These are phyloP conservation scores for Amborella trichopoda DNA, from an alignment of 164 flowering plant genomes.

Conservation along the genomic window DNA sequence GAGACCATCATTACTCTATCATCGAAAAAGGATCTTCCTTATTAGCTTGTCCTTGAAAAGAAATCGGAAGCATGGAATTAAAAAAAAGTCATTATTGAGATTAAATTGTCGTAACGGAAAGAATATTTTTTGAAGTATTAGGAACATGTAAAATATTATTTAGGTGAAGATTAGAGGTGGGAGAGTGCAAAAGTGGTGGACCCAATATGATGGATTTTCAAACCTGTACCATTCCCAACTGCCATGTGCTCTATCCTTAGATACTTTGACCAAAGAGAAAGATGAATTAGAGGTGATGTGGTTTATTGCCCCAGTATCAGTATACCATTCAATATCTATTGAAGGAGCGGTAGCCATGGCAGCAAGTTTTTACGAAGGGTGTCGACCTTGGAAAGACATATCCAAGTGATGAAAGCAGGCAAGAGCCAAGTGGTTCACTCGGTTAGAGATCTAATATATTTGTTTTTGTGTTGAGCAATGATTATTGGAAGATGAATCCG, in stretches of 20 bases:
- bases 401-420: conserved; percentile 1
- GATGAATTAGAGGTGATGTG: not conserved
- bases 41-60: not conserved
- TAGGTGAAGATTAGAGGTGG: not conserved
- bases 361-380: not conserved
- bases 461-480: not conserved
- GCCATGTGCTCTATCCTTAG: not conserved
- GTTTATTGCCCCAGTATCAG: not conserved
- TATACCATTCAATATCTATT: not conserved
- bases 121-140: not conserved
- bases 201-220: not conserved
- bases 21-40: not conserved
- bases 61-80: not conserved
- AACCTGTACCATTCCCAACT: not conserved
- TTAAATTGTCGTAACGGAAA: not conserved
- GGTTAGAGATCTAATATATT: not conserved
- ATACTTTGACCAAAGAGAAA: not conserved
- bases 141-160: not conserved
- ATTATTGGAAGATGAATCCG: not conserved
- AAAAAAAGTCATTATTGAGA: not conserved
- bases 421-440: not conserved
- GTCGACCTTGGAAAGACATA: not conserved
- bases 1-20: not conserved
- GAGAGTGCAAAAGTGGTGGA: not conserved
- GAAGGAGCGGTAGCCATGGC: not conserved